Base-by-base conservation (phyloP, 192 early-diverging fungal genomes). In the Backusella sp. region DNA sequence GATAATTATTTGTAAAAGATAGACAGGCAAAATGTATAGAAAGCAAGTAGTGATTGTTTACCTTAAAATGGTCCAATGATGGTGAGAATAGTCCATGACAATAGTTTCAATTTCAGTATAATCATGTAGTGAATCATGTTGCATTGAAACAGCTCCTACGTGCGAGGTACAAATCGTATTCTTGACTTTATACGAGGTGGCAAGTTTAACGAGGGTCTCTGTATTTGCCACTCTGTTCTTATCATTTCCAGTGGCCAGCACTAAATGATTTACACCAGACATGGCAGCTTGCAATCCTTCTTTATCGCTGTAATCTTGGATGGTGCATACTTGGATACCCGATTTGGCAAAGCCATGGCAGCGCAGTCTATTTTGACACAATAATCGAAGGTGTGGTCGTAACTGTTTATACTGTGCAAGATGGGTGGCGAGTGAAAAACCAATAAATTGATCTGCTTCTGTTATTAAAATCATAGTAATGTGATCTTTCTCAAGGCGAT, bases 161-260 rank as follows among this genome's bases (percentile, higher is more conserved):
- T 81, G 80, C 26, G 80, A 81, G 8, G 77, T 34, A 37, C 77
- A 65, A 34, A 77, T 72, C 21, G 77, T 81, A 35, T 67, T 74
- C 23, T 70, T 68, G n/a, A 81, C 67, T 30, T 73, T 62, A 21
- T 73, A 74, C 15, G 72, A 39, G 26, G 46, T 30, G 12, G 80
- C 80, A 14, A 74, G 26, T 30, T 74, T 69, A 41, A 68, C 70
- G 14, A 81, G 26, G 17, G 68, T 52, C 4, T 77, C 73, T n/a
- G 73, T 46, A 11, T 77, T 37, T 11, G 32, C 46, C 0, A 81
- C 76, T 68, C 80, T 36, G 9, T 81, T 35, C n/a, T 42, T 35
- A 30, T 81, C 73, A 65, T 77, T 67, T 17, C 80, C 80, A 59
- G 77, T 69, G 37, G 69, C 76, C 9, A 81, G 69, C 5, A 81